Percentiles rank a stretch among this genome's conserved stretches.
phyloP scores from a whole-genome alignment of 1,284 basidiomycete genomes.

The Microbotryomycetes sp. region DNA sequence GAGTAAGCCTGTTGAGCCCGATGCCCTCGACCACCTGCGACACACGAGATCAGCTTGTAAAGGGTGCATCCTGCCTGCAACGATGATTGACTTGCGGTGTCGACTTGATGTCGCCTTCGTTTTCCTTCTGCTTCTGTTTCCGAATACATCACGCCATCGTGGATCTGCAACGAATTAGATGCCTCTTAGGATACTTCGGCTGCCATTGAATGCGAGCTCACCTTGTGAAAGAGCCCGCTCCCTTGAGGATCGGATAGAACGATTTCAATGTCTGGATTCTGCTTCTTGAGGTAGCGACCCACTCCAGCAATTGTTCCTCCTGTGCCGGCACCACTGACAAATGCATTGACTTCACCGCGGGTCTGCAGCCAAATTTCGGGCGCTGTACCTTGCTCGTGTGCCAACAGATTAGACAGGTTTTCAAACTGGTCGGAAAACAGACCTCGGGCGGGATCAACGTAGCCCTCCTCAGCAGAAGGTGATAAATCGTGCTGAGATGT shows the following conservation, averaged over 20 bases:
- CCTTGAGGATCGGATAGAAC: conserved; percentile 88
- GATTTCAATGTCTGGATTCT: conserved; percentile 57
- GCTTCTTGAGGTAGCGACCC: conserved; percentile 67
- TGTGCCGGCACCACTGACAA: conserved; percentile 89
- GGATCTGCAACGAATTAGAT: conserved; percentile 56
- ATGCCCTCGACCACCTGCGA: conserved; percentile 52
- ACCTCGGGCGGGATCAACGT: conserved; percentile 32
- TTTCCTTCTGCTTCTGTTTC: conserved; percentile 86
- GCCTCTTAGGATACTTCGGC: too few relatives aligned
- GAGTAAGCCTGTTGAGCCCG: conserved; percentile 76
- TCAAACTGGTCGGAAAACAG: conserved; percentile 85
- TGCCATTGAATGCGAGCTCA: conserved; percentile 34
- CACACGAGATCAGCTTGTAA: conserved; percentile 9
- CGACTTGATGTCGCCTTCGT: conserved; percentile 83
- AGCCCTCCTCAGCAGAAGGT: background rate
- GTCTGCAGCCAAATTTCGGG: conserved; percentile 95
- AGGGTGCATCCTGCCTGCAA: conserved; percentile 4
- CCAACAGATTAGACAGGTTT: conserved; percentile 83
- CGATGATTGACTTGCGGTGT: conserved; percentile 56
- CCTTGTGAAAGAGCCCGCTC: conserved; percentile 91
- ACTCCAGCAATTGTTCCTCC: conserved; percentile 90
- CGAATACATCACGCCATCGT: conserved; percentile 91
- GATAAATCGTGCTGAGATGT: background rate
- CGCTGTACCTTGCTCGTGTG: conserved; percentile 84
- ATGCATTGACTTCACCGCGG: conserved; percentile 71